phyloP scores from a whole-genome alignment of 177 flowering plant species.

The Vitis hybrid region DNA sequence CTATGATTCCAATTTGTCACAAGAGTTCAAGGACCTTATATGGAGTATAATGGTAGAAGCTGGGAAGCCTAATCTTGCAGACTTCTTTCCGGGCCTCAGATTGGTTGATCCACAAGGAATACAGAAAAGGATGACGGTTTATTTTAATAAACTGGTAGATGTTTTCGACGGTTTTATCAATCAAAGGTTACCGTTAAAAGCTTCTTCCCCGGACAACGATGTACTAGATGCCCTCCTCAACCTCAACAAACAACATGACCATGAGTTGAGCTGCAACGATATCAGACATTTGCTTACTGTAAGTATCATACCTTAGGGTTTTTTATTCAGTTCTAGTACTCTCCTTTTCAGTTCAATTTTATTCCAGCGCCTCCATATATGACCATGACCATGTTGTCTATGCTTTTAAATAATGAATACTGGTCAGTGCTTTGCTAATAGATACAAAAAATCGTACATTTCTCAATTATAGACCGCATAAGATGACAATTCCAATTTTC shows the following conservation, averaged over 20 bases:
- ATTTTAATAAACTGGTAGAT: background rate
- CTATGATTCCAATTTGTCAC: background rate
- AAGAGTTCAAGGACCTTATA: conserved; percentile 20
- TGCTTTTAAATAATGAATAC: too few species aligned
- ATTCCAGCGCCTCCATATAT: too few species aligned
- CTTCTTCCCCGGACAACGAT: background rate
- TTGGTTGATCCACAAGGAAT: conserved; percentile 29
- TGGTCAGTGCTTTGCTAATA: too few species aligned
- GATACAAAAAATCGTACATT: too few species aligned
- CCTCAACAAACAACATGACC: conserved; percentile 4
- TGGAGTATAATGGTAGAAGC: conserved; percentile 13
- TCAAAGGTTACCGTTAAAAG: conserved; percentile 1
- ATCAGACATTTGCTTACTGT: conserved; percentile 15
- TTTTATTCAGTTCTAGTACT: too few species aligned
- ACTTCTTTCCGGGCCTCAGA: conserved; percentile 26
- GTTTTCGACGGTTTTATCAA: conserved; percentile 22
- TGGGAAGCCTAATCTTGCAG: conserved; percentile 21
- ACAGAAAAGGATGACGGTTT: conserved; percentile 1
- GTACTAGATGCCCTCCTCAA: conserved; percentile 27
- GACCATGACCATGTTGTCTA: too few species aligned
- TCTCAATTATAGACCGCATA: too few species aligned
- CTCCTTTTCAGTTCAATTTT: too few species aligned
- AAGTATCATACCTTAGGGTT: too few species aligned
- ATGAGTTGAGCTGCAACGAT: background rate
- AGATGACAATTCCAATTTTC: too few species aligned